phyloP scores from a whole-genome alignment of 352 stramenopile species.

The Globisporangium megalacanthum region DNA sequence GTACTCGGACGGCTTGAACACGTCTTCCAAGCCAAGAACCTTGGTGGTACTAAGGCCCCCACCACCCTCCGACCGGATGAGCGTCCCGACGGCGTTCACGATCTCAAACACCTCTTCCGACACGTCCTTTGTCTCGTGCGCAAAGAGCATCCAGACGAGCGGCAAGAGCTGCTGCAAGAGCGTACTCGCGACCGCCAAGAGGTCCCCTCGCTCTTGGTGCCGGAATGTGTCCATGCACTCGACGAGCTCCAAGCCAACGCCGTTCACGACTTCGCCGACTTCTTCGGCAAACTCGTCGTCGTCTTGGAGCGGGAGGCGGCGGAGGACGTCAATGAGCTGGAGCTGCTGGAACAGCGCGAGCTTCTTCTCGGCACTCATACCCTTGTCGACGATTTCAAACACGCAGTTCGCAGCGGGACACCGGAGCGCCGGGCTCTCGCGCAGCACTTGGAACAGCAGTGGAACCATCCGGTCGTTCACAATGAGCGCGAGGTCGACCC shows the following conservation, averaged over 20 bases:
- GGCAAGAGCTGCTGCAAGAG: conserved; percentile 75
- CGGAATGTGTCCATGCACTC: conserved; percentile 78
- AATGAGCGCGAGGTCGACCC: conserved; percentile 80
- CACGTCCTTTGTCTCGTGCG: conserved; percentile 77
- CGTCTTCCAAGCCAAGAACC: conserved; percentile 26
- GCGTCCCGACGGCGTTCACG: conserved; percentile 67
- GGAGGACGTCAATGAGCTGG: conserved; percentile 58
- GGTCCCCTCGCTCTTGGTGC: conserved; percentile 34
- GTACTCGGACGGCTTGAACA: conserved; percentile 72
- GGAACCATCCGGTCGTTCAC: conserved; percentile 82
- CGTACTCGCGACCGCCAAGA: conserved; percentile 43
- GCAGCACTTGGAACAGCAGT: conserved; percentile 65
- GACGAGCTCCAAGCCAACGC: conserved; percentile 72
- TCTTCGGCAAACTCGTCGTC: conserved; percentile 82
- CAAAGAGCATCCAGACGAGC: conserved; percentile 77
- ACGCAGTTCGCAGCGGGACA: conserved; percentile 76
- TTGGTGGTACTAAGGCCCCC: too few species aligned
- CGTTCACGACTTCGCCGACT: conserved; percentile 79
- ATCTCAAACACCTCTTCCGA: conserved; percentile 86
- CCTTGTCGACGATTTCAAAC: conserved; percentile 85
- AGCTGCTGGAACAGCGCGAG: conserved; percentile 68
- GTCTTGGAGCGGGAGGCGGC: conserved; percentile 53
- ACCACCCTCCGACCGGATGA: conserved; percentile 53
- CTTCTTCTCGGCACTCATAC: conserved; percentile 82
- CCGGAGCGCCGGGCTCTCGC: conserved; percentile 46